Percentiles rank a stretch among this genome's conserved stretches.
Conservation (phyloP, 331 rosid genomes). For the Malus hybrid region DNA sequence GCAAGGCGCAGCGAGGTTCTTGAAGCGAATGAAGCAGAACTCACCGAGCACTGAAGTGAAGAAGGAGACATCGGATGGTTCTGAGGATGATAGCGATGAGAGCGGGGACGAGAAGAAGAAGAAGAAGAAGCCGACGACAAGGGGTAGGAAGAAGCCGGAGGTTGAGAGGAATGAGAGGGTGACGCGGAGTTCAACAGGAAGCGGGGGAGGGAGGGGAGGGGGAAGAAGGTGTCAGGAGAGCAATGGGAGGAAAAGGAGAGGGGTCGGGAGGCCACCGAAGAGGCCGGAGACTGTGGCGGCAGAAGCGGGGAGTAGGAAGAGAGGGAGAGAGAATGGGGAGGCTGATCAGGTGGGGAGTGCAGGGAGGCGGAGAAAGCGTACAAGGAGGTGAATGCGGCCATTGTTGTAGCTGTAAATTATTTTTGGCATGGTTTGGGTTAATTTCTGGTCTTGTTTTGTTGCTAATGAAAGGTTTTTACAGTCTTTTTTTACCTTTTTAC, state of each 20-base stretch:
- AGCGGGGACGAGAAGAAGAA: slow-evolving; percentile 7
- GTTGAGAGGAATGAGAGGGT: slow-evolving; percentile 19
- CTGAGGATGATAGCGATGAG: slow-evolving; percentile 11
- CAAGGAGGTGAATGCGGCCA: no score
- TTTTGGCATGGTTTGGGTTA: no score
- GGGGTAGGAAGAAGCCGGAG: slow-evolving; percentile 1
- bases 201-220: slow-evolving; percentile 5
- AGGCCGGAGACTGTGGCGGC: slow-evolving; percentile 1
- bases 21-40: slow-evolving; percentile 43
- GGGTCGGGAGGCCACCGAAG: slow-evolving; percentile 25
- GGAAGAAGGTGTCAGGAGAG: slow-evolving; percentile 4
- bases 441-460: no score
- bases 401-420: slow-evolving; percentile 28
- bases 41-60: slow-evolving; percentile 10
- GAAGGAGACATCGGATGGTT: background rate
- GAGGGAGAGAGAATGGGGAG: slow-evolving; percentile 20
- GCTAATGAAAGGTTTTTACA: no score
- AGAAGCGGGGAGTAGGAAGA: background rate
- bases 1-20: slow-evolving; percentile 38
- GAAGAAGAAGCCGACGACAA: background rate
- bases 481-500: no score
- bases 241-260: slow-evolving; percentile 9
- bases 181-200: slow-evolving; percentile 9
- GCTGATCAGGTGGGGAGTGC: slow-evolving; percentile 15
- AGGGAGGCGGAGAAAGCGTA: slow-evolving; percentile 27